These are phyloP conservation scores for Pseudisothecium myosuroides DNA, from an alignment of 225 moss, liverwort and hornwort species.

Conservation along the genomic window DNA sequence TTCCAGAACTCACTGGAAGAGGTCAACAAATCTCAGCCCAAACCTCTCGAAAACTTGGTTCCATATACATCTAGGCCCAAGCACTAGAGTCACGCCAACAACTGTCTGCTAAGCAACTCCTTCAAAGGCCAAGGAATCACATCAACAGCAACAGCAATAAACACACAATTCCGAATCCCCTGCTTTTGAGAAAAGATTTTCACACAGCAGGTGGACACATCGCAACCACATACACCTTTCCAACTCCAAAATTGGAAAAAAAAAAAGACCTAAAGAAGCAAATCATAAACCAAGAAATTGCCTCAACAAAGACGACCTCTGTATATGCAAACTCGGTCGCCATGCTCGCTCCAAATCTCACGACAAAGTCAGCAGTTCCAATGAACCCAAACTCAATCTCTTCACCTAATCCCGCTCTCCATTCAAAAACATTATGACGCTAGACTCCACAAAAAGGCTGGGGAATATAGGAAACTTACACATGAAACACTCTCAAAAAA, in stretches of 20 bases:
- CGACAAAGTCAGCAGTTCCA: neutral
- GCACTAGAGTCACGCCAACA: neutral
- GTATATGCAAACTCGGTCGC: neutral
- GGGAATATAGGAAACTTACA: neutral
- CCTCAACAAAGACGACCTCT: neutral
- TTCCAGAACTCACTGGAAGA: conserved; percentile 21
- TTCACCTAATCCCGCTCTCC: neutral
- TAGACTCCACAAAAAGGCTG: neutral
- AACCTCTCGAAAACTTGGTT: conserved; percentile 27
- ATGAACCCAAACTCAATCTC: neutral
- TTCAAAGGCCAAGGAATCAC: neutral
- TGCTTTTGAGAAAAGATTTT: too few species aligned
- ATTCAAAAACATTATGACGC: neutral
- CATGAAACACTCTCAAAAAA: conserved; percentile 7
- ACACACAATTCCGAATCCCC: neutral
- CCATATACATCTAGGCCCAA: conserved; percentile 7
- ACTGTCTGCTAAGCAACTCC: neutral
- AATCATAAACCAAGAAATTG: neutral
- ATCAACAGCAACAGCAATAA: neutral
- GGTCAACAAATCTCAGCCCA: neutral
- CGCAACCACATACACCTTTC: neutral
- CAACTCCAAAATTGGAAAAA: neutral
- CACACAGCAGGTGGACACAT: neutral
- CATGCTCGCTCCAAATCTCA: neutral
- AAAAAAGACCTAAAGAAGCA: too few species aligned